Percentiles rank a stretch among this genome's conserved stretches.
Conservation (phyloP, 257 asterid genomes). For the Solanum bukasovii region DNA sequence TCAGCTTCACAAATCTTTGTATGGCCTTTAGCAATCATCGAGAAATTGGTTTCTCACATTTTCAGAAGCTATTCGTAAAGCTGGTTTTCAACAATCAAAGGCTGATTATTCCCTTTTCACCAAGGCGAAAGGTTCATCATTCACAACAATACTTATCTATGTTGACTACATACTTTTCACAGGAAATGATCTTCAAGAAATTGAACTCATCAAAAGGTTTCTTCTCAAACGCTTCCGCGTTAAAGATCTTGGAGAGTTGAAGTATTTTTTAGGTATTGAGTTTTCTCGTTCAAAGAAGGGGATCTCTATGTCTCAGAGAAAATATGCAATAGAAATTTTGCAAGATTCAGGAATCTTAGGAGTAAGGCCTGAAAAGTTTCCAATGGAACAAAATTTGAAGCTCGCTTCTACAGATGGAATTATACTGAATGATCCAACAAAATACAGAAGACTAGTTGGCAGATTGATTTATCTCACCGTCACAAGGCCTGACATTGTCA, state of each 20-base stretch:
- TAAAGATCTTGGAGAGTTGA: not conserved
- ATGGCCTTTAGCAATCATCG: not conserved
- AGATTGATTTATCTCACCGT: not conserved
- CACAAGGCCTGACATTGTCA: not conserved
- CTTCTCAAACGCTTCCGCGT: not conserved
- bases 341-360: not conserved
- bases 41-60: not conserved
- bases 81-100: not conserved
- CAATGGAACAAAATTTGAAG: not conserved
- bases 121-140: not conserved
- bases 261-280: not conserved
- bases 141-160: not conserved
- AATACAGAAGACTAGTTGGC: not conserved
- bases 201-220: not conserved
- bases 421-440: not conserved
- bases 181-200: not conserved
- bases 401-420: not conserved
- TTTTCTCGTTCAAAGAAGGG: not conserved
- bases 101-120: not conserved
- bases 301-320: not conserved
- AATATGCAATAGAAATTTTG: not conserved
- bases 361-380: no score
- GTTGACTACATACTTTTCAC: not conserved
- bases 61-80: not conserved
- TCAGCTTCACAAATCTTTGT: not conserved